Base-by-base conservation (phyloP, 805 yeast species). In the Lipomyces yamadae region DNA sequence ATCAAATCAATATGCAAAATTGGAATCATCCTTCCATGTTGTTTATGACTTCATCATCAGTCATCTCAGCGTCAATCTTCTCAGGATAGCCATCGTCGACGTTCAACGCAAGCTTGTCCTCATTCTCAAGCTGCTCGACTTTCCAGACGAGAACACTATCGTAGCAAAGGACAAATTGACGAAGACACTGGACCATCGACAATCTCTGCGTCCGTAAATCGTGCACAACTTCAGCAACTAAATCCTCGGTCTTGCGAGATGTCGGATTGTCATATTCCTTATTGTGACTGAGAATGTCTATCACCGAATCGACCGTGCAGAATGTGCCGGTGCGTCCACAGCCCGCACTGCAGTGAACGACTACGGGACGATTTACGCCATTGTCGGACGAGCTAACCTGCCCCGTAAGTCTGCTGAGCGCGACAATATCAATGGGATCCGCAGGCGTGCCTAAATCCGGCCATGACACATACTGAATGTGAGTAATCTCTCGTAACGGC, bases 251-350 rank as follows among this genome's bases (percentile, higher is more conserved):
- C 15, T 75, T 65, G 77, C 70, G 73, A 73, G 77, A 45, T 50
- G 59, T 48, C 11, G 57, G 61, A 10, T 29, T 33, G 30, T 33
- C 11, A 35, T n/a, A 58, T 11, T 55, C 65, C 56, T 33, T 11
- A 24, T 65, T 18, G 32, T 58, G 60, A n/a, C 58, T 73, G 79
- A 84, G 78, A 39, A 81, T 77, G 69, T 83, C 84, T 11, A 83
- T 77, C 11, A 78, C 72, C 56, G 77, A 70, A 73, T 81, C 76
- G 70, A 79, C 71, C 53, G 82, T 66, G 72, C 81, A 89, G 75
- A 90, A 88, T 1, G 97, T 90, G 1, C 99, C 99, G 0, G 98
- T 94, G 66, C 99, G 83, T 8, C 99, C 99, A 77, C 97, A 94
- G 0, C 99, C 99, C 1, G 98, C 98, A 13, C 96, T 89, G 77